Evolutionary conservation across 179 eudicot genomes (phyloP), one percentile per base, ranked within the genome.

Genomic region (Gypsophila paniculata): DNA sequence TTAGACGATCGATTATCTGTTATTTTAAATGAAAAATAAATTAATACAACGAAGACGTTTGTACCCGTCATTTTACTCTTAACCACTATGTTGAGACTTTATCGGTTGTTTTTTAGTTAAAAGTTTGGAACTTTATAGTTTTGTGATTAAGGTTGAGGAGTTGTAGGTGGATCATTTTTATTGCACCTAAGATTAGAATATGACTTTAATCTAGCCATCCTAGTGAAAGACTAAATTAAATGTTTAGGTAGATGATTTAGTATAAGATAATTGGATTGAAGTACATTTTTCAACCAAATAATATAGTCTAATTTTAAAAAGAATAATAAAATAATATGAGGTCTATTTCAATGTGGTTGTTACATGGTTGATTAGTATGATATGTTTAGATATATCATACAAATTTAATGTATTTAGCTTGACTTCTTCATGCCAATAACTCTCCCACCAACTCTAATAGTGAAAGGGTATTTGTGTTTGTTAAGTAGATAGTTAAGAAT

Each of bases 151-250:
- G 34, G 34, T 29, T 1, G 2, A 65, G 10, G 34, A 18, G 57
- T 66, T 39, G 60, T 68, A 46, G 71, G 14, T 68, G 44, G 42
- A 51, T 29, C 71, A 68, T 68, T 13, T 68, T 44, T 66, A 54
- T 68, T 1, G 71, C 51, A 49, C 71, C 36, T 68, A 63, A n/a
- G 22, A 11, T 62, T 62, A 0, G 14, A 34, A 17, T 34, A 34
- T 62, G 32, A 14, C 15, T 18, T 23, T 12, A 5, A 6, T 44
- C 44, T 21, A 22, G 5, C 53, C 19, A 6, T 48, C 15, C 2
- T 3, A 13, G 25, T 66, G 13, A 42, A 66, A 42, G 3, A 21
- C 5, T 65, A 6, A 65, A 44, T 65, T 44, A 8, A 22, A 22
- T 46, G 38, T 66, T 66, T 66, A 66, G 55, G 55, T 66, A 1